Percentiles rank a stretch among this genome's conserved stretches.
Evolutionary conservation across 2,329 filamentous ascomycete species (phyloP).

Genomic region (Clonostachys solani): DNA sequence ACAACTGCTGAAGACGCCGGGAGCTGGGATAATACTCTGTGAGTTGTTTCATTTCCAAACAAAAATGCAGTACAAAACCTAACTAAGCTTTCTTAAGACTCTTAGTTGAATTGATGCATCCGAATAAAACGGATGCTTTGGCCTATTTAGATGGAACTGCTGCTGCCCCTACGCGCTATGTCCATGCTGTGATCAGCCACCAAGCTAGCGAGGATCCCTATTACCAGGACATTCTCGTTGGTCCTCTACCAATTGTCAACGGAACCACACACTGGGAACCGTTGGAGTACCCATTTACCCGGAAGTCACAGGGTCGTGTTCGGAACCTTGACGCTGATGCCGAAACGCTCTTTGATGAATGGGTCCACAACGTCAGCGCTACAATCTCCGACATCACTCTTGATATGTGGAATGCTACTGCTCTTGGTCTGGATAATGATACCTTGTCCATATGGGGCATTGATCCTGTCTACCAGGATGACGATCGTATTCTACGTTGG

Average conservation of each 20-base stretch:
- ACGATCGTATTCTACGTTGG: constrained; percentile 39
- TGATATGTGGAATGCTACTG: constrained; percentile 18
- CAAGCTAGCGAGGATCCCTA: constrained; percentile 28
- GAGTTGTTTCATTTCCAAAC: constrained; percentile 12
- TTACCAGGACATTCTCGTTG: constrained; percentile 40
- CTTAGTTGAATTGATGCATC: constrained; percentile 8
- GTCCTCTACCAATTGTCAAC: constrained; percentile 39
- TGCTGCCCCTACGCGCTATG: constrained; percentile 1
- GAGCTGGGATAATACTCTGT: constrained; percentile 27
- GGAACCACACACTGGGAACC: constrained; percentile 28
- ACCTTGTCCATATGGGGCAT: constrained; percentile 33
- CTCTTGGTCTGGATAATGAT: constrained; percentile 35
- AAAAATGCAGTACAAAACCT: constrained; percentile 33
- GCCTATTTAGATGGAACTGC: constrained; percentile 2
- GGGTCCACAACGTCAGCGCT: background rate
- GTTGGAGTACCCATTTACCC: constrained; percentile 35
- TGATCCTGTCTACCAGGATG: constrained; percentile 35
- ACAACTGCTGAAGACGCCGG: constrained; percentile 22
- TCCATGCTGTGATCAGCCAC: constrained; percentile 33
- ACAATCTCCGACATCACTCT: background rate
- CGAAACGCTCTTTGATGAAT: background rate
- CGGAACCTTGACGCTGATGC: no score
- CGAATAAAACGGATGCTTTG: constrained; percentile 4
- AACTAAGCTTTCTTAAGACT: constrained; percentile 30
- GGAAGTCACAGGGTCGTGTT: constrained; percentile 7